Conservation (phyloP, 106 monocot species). For the Vanilla planifolia region DNA sequence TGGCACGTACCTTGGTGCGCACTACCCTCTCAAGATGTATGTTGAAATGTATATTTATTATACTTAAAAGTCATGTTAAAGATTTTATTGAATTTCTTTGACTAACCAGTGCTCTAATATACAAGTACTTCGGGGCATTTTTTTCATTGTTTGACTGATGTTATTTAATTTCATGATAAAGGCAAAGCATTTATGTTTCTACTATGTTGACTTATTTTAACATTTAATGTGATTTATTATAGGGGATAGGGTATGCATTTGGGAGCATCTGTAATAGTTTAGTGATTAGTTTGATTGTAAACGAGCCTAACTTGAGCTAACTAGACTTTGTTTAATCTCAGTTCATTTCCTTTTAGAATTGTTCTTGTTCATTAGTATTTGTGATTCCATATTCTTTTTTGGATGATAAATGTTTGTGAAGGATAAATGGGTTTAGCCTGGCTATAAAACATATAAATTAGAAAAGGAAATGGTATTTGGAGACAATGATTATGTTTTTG, state of each 20-base stretch:
- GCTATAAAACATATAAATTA: background rate
- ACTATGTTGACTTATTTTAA: background rate
- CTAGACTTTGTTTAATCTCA: too few species aligned
- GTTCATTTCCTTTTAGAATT: too few species aligned
- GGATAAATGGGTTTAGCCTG: too few species aligned
- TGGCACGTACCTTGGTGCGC: conserved; percentile 69
- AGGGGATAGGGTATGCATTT: too few species aligned
- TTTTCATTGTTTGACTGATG: background rate
- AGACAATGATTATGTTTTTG: too few species aligned
- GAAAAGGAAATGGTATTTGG: background rate
- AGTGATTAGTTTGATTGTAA: too few species aligned
- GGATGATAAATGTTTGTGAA: too few species aligned
- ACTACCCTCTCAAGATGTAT: conserved; percentile 96
- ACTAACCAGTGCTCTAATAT: background rate
- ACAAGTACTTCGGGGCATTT: background rate
- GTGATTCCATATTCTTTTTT: too few species aligned
- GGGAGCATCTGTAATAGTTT: too few species aligned
- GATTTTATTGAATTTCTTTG: background rate
- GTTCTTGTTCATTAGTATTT: too few species aligned
- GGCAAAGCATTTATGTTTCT: background rate
- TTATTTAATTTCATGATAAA: background rate
- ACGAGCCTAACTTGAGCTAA: too few species aligned
- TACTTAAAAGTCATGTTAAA: too few species aligned
- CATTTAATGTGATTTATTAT: background rate
- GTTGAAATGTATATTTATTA: conserved; percentile 7